Evolutionary conservation across 257 asterid species (phyloP).

Genomic region (Salvia splendens): DNA sequence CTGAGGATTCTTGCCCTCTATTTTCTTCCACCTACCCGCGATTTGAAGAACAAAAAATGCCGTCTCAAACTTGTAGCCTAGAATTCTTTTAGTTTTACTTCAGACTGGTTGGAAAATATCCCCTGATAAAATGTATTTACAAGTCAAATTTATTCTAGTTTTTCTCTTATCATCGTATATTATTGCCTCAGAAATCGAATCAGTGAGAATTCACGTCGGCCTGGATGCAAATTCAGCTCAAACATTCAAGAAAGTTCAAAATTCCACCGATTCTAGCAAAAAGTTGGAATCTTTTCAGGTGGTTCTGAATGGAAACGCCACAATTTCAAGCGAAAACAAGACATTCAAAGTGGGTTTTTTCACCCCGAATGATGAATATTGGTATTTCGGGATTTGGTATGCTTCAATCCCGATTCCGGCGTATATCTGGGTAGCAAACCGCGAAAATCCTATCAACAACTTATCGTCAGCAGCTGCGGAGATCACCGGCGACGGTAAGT

Average conservation of each 20-base stretch:
- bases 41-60: constrained; percentile 8
- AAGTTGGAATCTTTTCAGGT: constrained; percentile 34
- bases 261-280: constrained; percentile 22
- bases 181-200: constrained; percentile 27
- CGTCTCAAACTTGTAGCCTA: constrained; percentile 21
- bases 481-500: constrained; percentile 50
- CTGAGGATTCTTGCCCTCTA: constrained; percentile 1
- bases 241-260: constrained; percentile 19
- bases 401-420: constrained; percentile 65
- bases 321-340: constrained; percentile 52
- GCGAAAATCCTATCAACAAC: constrained; percentile 59
- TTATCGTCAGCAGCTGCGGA: constrained; percentile 44
- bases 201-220: constrained; percentile 30
- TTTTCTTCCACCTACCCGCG: constrained; percentile 31
- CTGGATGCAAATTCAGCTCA: constrained; percentile 27
- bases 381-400: constrained; percentile 81
- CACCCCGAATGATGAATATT: constrained; percentile 45
- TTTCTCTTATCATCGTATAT: constrained; percentile 29
- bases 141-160: constrained; percentile 29
- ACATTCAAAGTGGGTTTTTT: constrained; percentile 66
- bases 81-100: constrained; percentile 36
- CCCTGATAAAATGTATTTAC: constrained; percentile 16
- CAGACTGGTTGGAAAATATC: constrained; percentile 37
- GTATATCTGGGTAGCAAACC: constrained; percentile 80
- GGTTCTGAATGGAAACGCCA: constrained; percentile 50